Conservation (phyloP, 441 rosid genomes). For the Jatropha multifida region DNA sequence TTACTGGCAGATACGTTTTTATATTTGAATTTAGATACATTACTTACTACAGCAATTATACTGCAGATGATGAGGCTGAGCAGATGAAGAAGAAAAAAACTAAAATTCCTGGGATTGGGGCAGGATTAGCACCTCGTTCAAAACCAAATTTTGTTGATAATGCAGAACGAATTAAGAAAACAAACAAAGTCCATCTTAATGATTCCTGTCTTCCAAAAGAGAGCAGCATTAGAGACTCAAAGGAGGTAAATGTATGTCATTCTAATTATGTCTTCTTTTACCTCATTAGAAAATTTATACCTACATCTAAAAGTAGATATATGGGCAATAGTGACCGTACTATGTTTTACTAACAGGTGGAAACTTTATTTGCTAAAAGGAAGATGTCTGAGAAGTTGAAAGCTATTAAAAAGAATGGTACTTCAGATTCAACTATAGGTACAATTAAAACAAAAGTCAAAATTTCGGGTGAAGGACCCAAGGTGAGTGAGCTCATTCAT, state of each 20-base stretch:
- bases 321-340: slow-evolving; percentile 17
- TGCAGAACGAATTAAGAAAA: slow-evolving; percentile 54
- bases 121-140: slow-evolving; percentile 40
- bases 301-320: slow-evolving; percentile 1
- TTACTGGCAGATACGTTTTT: neutral
- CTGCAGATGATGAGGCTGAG: slow-evolving; percentile 70
- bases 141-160: slow-evolving; percentile 50
- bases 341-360: slow-evolving; percentile 55
- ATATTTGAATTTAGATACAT: neutral
- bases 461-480: slow-evolving; percentile 76
- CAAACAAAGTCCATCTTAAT: slow-evolving; percentile 45
- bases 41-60: slow-evolving; percentile 16
- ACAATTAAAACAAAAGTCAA: slow-evolving; percentile 61
- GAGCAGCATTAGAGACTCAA: slow-evolving; percentile 44
- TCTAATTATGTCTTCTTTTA: neutral
- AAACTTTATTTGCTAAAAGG: slow-evolving; percentile 45
- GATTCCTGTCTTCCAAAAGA: slow-evolving; percentile 46
- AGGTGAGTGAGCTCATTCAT: slow-evolving; percentile 45
- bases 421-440: slow-evolving; percentile 26
- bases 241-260: slow-evolving; percentile 46
- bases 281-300: slow-evolving; percentile 2
- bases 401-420: slow-evolving; percentile 47
- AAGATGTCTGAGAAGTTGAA: slow-evolving; percentile 54
- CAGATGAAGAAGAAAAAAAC: slow-evolving; percentile 68
- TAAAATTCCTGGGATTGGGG: slow-evolving; percentile 43